Evolutionary conservation across 2,329 filamentous ascomycete species (phyloP).

Genomic region (Pyrenochaeta sp.): DNA sequence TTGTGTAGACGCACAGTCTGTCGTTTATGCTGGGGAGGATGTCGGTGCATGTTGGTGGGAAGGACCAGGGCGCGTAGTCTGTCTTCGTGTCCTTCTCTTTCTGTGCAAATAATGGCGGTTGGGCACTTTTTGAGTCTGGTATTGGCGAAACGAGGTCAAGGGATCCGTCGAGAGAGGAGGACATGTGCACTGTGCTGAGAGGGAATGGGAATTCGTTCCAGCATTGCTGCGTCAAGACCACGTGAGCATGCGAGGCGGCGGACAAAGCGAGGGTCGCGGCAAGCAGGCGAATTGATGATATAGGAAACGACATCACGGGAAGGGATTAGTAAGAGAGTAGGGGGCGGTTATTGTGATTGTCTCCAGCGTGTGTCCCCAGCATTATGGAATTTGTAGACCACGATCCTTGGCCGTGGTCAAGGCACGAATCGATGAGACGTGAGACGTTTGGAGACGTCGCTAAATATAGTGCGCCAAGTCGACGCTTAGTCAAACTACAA

Average conservation of each 20-base stretch:
- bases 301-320: constrained; percentile 1
- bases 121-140: too few species aligned
- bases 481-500: constrained; percentile 10
- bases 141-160: too few species aligned
- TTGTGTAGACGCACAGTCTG: constrained; percentile 43
- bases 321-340: not conserved
- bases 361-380: not conserved
- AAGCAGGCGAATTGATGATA: constrained; percentile 1
- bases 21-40: constrained; percentile 25
- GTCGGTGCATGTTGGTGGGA: constrained; percentile 35
- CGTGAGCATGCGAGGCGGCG: not conserved
- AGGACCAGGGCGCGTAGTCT: constrained; percentile 31
- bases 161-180: constrained; percentile 23
- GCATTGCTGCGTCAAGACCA: constrained; percentile 28
- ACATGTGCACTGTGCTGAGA: constrained; percentile 14
- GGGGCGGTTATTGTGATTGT: not conserved
- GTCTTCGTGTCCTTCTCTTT: not conserved
- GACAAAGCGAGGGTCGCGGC: not conserved
- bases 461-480: constrained; percentile 19
- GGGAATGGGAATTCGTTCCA: constrained; percentile 30
- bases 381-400: constrained; percentile 5
- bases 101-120: too few species aligned
- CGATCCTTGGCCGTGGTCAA: constrained; percentile 6
- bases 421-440: constrained; percentile 20
- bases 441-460: constrained; percentile 19